phyloP scores from a whole-genome alignment of 2,329 filamentous ascomycete genomes.

The Penicillium occitanis region DNA sequence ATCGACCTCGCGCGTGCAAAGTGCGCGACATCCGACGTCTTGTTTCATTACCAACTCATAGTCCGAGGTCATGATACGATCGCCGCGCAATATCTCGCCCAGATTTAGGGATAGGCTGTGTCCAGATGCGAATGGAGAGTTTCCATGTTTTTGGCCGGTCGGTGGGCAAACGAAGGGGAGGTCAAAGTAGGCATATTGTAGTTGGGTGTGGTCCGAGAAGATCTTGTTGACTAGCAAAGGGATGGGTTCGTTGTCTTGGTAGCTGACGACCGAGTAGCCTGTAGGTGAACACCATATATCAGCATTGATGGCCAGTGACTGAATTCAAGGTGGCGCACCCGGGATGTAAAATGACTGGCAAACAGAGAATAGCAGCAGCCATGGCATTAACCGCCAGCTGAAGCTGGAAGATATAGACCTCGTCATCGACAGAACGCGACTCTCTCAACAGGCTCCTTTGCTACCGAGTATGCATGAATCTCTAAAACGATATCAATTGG shows the following conservation, averaged over 20 bases:
- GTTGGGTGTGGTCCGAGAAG: constrained; percentile 82
- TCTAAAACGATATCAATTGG: background rate
- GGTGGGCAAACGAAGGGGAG: constrained; percentile 84
- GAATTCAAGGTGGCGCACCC: constrained; percentile 53
- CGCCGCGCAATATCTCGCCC: constrained; percentile 81
- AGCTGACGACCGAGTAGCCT: constrained; percentile 83
- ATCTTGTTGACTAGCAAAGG: constrained; percentile 90
- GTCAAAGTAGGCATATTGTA: constrained; percentile 90
- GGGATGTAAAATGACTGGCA: constrained; percentile 79
- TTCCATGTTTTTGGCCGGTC: constrained; percentile 64
- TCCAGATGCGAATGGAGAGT: constrained; percentile 69
- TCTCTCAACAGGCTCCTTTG: background rate
- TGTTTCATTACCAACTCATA: constrained; percentile 76
- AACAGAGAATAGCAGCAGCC: constrained; percentile 46
- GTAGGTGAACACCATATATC: constrained; percentile 9
- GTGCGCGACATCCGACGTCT: constrained; percentile 69
- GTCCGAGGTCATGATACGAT: constrained; percentile 80
- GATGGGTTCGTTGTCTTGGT: constrained; percentile 71
- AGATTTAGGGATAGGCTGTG: constrained; percentile 79
- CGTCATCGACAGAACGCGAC: constrained; percentile 24
- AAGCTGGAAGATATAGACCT: constrained; percentile 24
- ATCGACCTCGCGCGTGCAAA: constrained; percentile 69
- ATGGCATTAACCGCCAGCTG: constrained; percentile 30
- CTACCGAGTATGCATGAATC: constrained; percentile 16
- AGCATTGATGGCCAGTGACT: background rate